Evolutionary conservation across 495 filamentous ascomycete genomes (phyloP), one percentile per base, ranked within the genome.

Genomic region (Lichina pygmaea): DNA sequence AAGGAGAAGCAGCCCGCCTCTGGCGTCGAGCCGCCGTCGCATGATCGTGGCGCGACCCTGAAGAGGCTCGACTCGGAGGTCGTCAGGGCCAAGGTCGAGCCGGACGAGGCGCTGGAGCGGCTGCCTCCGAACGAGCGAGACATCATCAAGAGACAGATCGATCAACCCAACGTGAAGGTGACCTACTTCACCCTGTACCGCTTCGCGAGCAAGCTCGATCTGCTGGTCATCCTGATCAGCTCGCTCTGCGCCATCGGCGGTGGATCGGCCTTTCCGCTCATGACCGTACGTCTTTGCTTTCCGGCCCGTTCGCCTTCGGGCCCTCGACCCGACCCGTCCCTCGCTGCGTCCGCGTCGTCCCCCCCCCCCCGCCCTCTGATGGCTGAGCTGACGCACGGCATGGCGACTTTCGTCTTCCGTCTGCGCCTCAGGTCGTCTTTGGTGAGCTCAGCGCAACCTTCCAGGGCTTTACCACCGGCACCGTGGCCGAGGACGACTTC

Each of bases 181-280:
- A 75, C 68, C 7, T 72, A 74, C 51, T 64, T 66, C 46, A 74
- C 65, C 0, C 63, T 93, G 24, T 93, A 76, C 54, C 74, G 83
- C 33, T 94, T 86, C 65, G 73, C 86, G 10, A 80, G 80, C 2
- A 66, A 54, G 17, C 72, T 71, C 49, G 86, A 95, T 58, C 48
- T 78, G 3, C 46, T 84, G 43, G 78, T 95, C 53, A 72, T 93
- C 41, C 51, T 60, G 15, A 62, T 82, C 45, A 71, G 72, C 49
- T 55, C 62, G 10, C 52, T 93, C 37, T 73, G 70, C 46, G 68
- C 83, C 48, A 82, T 91, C 53, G 71, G 68, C 36, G 83, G 71
- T 10, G 86, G 85, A 45, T 79, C 83, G 45, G 79, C 76, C 7
- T 57, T 92, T 54, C 86, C 86, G 1, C 59, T 93, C 38, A 92